Base-by-base conservation (phyloP, 306 rosid species). In the Chamaecrista fasciculata region DNA sequence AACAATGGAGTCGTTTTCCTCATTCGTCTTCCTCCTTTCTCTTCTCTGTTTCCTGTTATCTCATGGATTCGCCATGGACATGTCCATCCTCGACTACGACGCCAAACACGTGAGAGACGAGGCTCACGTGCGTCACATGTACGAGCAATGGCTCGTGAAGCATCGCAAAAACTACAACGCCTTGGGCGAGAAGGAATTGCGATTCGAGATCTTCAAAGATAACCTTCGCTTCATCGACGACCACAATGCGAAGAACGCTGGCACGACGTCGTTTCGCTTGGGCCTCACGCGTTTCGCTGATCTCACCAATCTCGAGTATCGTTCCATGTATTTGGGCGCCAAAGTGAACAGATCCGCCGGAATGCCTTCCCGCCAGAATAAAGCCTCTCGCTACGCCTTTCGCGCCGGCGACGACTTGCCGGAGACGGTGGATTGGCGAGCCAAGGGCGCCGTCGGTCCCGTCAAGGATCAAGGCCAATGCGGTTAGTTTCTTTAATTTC, bases 381-480 rank as follows among this genome's bases (percentile, higher is more conserved):
- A 48, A 56, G 87, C 78, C 50, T 42, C 44, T 2, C 89, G 95
- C 5, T 90, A 90, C 31, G 82, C 81, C 15, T 57, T 12, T 19
- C 73, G 43, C 3, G 83, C 6, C 12, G 86, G 80, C 1, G 98
- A 88, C 5, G 57, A 80, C 12, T 77, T 94, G 65, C 97, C 98
- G 4, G 76, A 65, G 0, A 60, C 51, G 0, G 89, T 94, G 2
- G 95, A 94, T 83, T 94, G 98, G 98, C 83, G 95, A 62, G 61
- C 78, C 21, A 78, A 88, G 28, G 98, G 97, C 14, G 98, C 92
- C 0, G 95, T 94, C 44, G 36, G 49, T 40, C 79, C 75, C 1
- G 91, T 90, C 56, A 94, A 94, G 62, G 92, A 94, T 85, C 98
- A 94, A 83, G 98, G 96, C 72, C 95, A 85, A 72, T 94, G 98